Evolutionary conservation across 2,329 filamentous ascomycete species (phyloP).

Genomic region (Trichoderma oligosporum): DNA sequence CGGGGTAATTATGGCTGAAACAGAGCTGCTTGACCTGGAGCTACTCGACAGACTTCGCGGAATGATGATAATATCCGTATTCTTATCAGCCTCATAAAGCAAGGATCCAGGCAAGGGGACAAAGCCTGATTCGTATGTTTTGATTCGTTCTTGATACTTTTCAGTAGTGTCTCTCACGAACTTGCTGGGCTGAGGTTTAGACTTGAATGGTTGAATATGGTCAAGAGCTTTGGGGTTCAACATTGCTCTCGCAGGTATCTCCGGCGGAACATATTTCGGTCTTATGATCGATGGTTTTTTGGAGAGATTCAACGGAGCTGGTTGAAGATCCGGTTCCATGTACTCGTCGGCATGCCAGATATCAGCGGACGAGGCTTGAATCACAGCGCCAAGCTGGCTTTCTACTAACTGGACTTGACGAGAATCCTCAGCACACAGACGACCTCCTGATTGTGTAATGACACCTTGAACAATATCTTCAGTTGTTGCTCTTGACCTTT

Average conservation of each 20-base stretch:
- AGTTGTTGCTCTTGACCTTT: conserved; percentile 26
- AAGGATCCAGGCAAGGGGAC: conserved; percentile 12
- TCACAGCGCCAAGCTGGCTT: conserved; percentile 19
- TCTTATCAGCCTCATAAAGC: conserved; percentile 14
- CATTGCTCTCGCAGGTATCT: background rate
- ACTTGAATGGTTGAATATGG: background rate
- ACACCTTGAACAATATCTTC: conserved; percentile 25
- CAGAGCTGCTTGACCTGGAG: background rate
- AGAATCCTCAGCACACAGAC: conserved; percentile 23
- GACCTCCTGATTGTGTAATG: conserved; percentile 25
- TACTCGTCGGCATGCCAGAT: conserved; percentile 24
- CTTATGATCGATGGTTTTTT: background rate
- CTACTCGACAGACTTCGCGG: conserved; percentile 19
- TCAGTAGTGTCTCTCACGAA: background rate
- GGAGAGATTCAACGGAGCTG: conserved; percentile 26
- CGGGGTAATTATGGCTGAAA: conserved; percentile 25
- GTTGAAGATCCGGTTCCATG: conserved; percentile 25
- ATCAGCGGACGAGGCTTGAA: conserved; percentile 25
- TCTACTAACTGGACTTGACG: conserved; percentile 22
- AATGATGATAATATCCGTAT: background rate
- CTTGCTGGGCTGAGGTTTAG: background rate
- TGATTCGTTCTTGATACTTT: background rate
- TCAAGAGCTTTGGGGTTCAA: background rate
- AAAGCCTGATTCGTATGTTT: conserved; percentile 7
- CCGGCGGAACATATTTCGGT: background rate